Conservation (phyloP, 73 alveolate species). For the Uronychia setigera region DNA sequence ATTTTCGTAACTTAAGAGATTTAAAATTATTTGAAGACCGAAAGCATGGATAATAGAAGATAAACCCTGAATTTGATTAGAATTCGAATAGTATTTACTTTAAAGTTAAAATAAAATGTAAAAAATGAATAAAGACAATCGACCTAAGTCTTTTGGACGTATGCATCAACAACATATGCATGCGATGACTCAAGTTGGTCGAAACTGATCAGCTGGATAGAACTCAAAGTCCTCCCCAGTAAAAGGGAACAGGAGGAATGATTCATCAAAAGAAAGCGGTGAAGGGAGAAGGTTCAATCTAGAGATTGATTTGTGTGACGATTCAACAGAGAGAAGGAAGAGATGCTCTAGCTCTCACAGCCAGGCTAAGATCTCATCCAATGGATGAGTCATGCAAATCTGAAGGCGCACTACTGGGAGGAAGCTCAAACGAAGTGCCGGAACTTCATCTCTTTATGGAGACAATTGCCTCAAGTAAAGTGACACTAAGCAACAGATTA, state of each 20-base stretch:
- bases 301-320: not conserved
- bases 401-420: not conserved
- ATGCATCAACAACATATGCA: not conserved
- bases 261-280: not conserved
- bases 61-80: too few relatives aligned
- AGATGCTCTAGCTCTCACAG: not conserved
- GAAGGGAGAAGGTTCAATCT: not conserved
- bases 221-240: not conserved
- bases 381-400: not conserved
- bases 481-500: not conserved
- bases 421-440: not conserved
- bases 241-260: not conserved
- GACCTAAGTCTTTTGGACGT: not conserved
- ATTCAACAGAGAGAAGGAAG: not conserved
- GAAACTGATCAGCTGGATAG: not conserved
- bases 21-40: too few relatives aligned
- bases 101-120: not conserved
- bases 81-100: too few relatives aligned
- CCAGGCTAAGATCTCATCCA: not conserved
- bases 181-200: not conserved
- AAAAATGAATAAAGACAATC: not conserved
- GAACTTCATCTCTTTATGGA: not conserved
- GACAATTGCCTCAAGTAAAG: not conserved
- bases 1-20: too few relatives aligned
- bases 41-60: too few relatives aligned